phyloP scores from a whole-genome alignment of 352 stramenopile genomes.

The Globisporangium orthogonon region DNA sequence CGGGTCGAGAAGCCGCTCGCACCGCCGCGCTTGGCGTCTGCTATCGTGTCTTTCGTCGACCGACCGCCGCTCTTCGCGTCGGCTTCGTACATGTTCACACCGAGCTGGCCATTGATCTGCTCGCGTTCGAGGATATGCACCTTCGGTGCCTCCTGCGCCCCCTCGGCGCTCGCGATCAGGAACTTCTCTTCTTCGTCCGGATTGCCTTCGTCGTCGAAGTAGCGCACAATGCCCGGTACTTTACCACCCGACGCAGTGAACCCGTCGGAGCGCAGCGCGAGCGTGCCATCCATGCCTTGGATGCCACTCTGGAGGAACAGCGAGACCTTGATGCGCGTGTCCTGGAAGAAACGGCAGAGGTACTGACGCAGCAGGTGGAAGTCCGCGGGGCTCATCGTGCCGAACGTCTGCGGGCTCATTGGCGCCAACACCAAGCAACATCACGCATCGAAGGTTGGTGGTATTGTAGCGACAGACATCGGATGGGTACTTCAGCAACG shows the following conservation, averaged over 20 bases:
- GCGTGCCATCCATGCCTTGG: conserved; percentile 77
- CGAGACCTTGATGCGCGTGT: conserved; percentile 88
- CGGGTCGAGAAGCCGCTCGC: conserved; percentile 23
- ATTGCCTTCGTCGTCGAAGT: conserved; percentile 57
- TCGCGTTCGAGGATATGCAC: conserved; percentile 51
- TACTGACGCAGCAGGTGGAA: conserved; percentile 85
- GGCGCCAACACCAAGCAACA: background rate
- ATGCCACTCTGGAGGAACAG: conserved; percentile 88
- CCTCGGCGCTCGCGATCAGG: conserved; percentile 40
- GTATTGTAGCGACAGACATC: too few species aligned
- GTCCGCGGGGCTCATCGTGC: conserved; percentile 48
- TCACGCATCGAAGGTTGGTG: background rate
- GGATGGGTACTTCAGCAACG: too few species aligned
- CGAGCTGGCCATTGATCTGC: conserved; percentile 48
- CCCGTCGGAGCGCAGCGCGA: conserved; percentile 72
- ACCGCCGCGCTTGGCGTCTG: conserved; percentile 46
- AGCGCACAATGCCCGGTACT: conserved; percentile 59
- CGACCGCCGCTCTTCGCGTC: conserved; percentile 40
- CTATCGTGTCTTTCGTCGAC: conserved; percentile 50
- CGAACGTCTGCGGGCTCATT: conserved; percentile 38
- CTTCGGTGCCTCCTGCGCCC: conserved; percentile 41
- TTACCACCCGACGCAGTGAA: conserved; percentile 59
- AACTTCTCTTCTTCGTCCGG: conserved; percentile 70
- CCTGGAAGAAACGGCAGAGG: conserved; percentile 87
- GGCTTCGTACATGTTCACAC: conserved; percentile 83